A percentile compares a stretch with the other conserved stretches of the same genome.
These are phyloP conservation scores for Dipteronia dyeriana DNA, from an alignment of 345 rosid species.

Conservation along the genomic window DNA sequence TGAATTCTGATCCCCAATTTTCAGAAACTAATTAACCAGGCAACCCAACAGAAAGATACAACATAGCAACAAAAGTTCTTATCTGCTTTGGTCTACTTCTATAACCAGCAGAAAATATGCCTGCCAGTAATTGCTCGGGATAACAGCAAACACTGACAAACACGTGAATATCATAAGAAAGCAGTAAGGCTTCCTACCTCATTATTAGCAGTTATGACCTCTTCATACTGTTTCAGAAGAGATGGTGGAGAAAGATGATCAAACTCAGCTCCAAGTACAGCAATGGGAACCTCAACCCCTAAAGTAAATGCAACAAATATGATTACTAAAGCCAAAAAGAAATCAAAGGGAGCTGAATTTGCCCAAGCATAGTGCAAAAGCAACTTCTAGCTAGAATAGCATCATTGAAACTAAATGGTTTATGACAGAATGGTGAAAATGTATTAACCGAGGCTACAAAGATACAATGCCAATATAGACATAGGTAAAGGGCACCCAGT, in stretches of 20 bases:
- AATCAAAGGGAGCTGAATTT: not conserved
- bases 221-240: slow-evolving; percentile 53
- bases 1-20: not conserved
- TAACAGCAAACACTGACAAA: not conserved
- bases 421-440: not conserved
- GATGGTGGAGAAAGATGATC: slow-evolving; percentile 48
- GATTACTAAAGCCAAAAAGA: not conserved
- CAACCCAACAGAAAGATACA: not conserved
- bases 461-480: not conserved
- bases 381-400: too few relatives aligned
- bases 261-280: slow-evolving; percentile 57
- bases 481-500: not conserved
- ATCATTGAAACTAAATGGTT: too few relatives aligned
- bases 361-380: not conserved
- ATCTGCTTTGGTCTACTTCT: not conserved
- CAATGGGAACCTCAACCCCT: slow-evolving; percentile 53
- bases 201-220: slow-evolving; percentile 37
- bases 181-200: slow-evolving; percentile 36
- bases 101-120: not conserved
- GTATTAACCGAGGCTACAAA: not conserved
- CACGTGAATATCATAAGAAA: not conserved
- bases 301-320: slow-evolving; percentile 11
- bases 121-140: not conserved
- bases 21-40: not conserved
- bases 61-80: not conserved